These are phyloP conservation scores for Ophiostoma himal-ulmi DNA, from an alignment of 2,329 filamentous ascomycete species.

Conservation along the genomic window DNA sequence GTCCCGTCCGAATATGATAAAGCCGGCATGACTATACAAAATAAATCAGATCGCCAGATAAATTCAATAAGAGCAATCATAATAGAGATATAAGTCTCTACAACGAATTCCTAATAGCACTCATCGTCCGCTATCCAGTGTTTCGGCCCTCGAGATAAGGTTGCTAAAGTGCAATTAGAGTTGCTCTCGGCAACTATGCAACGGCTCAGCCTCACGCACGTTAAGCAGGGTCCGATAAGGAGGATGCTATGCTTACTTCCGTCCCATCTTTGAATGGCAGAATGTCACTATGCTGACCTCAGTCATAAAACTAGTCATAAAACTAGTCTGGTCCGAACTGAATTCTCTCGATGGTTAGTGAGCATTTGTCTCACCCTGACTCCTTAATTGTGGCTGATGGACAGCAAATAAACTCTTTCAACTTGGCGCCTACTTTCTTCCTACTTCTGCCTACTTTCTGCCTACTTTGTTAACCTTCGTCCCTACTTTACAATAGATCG, in stretches of 20 bases:
- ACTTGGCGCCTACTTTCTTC: not conserved
- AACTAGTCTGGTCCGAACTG: too few species aligned
- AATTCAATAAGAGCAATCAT: not conserved
- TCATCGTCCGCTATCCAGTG: not conserved
- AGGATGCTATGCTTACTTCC: not conserved
- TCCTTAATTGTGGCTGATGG: not conserved
- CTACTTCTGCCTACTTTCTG: not conserved
- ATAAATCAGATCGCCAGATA: not conserved
- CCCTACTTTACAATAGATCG: not conserved
- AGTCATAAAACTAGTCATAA: not conserved
- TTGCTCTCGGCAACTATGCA: not conserved
- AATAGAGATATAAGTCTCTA: not conserved
- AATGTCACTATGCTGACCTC: not conserved
- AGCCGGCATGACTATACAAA: too few species aligned
- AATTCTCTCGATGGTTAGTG: too few species aligned
- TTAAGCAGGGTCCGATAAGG: not conserved
- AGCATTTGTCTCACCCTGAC: too few species aligned
- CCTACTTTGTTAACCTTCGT: not conserved
- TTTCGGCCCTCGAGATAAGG: not conserved
- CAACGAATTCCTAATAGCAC: too few species aligned
- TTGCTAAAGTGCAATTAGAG: not conserved
- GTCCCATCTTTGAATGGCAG: not conserved
- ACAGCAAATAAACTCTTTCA: not conserved
- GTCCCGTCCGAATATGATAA: too few species aligned
- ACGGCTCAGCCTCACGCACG: slow-evolving; percentile 5